phyloP scores from a whole-genome alignment of 2,329 filamentous ascomycete genomes.

The Stachybotrys chlorohalonatus region DNA sequence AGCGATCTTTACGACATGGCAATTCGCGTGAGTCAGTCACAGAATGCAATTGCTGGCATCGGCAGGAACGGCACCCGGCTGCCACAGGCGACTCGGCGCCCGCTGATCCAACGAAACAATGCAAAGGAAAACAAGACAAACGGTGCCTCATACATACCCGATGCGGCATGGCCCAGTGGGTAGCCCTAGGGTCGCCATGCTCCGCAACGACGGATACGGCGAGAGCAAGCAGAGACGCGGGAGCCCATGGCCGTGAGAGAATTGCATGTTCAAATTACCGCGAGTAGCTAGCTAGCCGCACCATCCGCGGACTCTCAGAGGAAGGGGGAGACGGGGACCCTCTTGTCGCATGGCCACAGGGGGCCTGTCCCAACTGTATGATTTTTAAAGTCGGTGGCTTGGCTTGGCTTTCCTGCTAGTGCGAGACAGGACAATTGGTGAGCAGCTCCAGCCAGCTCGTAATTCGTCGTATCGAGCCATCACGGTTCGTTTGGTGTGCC shows the following conservation, averaged over 20 bases:
- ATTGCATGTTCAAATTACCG: neutral
- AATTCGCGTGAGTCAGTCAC: neutral
- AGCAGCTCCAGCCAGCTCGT: too few species aligned
- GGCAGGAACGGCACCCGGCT: neutral
- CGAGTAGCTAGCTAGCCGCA: neutral
- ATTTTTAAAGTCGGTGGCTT: neutral
- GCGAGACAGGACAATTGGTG: neutral
- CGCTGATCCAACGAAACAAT: neutral
- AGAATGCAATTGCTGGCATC: neutral
- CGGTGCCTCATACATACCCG: neutral
- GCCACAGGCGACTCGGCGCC: neutral
- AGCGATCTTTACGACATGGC: too few species aligned
- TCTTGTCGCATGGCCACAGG: neutral
- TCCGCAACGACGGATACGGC: neutral
- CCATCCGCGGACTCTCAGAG: neutral
- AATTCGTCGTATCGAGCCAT: too few species aligned
- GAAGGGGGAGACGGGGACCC: neutral
- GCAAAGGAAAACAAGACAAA: neutral
- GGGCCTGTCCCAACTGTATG: neutral
- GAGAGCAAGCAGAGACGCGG: neutral
- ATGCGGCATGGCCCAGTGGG: neutral
- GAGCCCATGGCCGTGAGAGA: too few species aligned
- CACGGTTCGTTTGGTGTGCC: too few species aligned
- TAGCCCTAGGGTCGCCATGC: neutral
- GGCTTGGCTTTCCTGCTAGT: neutral